Evolutionary conservation across 768 basidiomycete species (phyloP).

Genomic region (Boletus rex-veris): DNA sequence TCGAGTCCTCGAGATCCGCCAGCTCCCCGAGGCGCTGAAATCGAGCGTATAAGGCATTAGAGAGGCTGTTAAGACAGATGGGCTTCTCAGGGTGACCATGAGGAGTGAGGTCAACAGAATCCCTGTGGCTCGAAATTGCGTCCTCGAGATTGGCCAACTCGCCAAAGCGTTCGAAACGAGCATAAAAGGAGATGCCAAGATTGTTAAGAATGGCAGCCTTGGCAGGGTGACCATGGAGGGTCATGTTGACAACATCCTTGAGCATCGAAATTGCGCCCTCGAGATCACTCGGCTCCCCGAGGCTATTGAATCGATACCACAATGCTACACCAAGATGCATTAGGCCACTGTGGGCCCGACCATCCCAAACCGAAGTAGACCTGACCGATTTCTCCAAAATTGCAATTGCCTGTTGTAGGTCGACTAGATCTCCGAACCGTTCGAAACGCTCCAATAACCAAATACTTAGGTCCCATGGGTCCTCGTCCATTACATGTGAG

Average conservation of each 20-base stretch:
- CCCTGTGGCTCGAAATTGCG: no score
- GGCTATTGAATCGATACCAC: neutral
- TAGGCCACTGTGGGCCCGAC: neutral
- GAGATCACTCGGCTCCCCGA: neutral
- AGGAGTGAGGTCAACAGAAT: no score
- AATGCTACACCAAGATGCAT: neutral
- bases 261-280: neutral
- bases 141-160: no score
- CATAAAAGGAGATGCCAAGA: neutral
- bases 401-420: neutral
- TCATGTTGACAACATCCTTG: neutral
- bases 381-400: neutral
- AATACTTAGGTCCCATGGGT: neutral
- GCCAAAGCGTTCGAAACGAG: neutral
- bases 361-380: neutral
- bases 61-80: no score
- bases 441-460: neutral
- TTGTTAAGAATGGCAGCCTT: neutral
- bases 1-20: no score
- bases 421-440: neutral
- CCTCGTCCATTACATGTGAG: neutral
- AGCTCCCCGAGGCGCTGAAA: no score
- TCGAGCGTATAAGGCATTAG: no score
- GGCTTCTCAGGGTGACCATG: no score
- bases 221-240: neutral